These are phyloP conservation scores for Peniophora sp. DNA, from an alignment of 1,284 basidiomycete species.

Conservation along the genomic window DNA sequence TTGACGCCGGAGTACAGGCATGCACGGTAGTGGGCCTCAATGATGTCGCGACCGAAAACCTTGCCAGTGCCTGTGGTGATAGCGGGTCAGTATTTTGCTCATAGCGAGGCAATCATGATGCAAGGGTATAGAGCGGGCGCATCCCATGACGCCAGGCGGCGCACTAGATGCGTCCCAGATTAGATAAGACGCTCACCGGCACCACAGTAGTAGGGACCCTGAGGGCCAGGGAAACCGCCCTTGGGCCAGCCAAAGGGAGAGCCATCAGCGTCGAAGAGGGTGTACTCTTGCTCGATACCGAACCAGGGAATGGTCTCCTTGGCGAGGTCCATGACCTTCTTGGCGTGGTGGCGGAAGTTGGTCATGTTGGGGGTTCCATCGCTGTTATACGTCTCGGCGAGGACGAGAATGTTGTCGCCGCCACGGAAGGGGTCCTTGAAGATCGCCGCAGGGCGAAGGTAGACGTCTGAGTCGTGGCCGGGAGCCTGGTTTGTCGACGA, in stretches of 20 bases:
- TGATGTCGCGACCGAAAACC: conserved; percentile 97
- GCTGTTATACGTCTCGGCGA: conserved; percentile 97
- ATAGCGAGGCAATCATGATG: conserved; percentile 5
- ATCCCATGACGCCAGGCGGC: not conserved
- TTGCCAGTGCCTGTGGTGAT: conserved; percentile 72
- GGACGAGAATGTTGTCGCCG: conserved; percentile 95
- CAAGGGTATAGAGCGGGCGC: conserved; percentile 5
- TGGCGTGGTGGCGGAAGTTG: conserved; percentile 88
- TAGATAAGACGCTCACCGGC: conserved; percentile 61
- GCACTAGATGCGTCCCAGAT: not conserved
- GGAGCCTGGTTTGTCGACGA: conserved; percentile 96
- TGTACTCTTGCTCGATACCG: conserved; percentile 99
- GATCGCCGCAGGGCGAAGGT: conserved; percentile 93
- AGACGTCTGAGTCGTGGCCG: conserved; percentile 93
- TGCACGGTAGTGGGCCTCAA: conserved; percentile 98
- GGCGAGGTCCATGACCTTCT: conserved; percentile 90
- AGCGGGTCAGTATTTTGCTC: not conserved
- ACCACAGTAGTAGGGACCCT: conserved; percentile 99
- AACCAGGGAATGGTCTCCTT: conserved; percentile 90
- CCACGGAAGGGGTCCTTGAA: conserved; percentile 99
- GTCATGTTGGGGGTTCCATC: conserved; percentile 98
- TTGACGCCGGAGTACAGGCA: conserved; percentile 97
- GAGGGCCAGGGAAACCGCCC: conserved; percentile 98
- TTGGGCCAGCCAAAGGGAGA: conserved; percentile 95
- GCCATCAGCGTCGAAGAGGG: conserved; percentile 92